Evolutionary conservation across 2,329 filamentous ascomycete species (phyloP), one percentile per base, ranked within the genome.

Genomic region (Endothia cerciana): DNA sequence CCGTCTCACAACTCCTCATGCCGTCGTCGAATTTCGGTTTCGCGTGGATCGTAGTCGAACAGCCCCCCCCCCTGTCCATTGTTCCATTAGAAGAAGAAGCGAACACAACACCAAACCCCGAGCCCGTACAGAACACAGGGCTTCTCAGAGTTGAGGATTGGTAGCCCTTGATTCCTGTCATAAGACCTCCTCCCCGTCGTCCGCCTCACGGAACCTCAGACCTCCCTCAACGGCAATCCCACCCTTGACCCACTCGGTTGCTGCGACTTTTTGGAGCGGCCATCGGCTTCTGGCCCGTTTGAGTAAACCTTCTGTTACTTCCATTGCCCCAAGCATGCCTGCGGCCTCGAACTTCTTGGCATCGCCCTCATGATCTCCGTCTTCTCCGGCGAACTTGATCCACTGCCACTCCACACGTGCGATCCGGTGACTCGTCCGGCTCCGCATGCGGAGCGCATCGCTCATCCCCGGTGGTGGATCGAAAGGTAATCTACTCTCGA

Each of bases 351-450:
- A 89, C 69, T 86, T 88, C 71, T 76, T 82, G 68, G 81, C 79
- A 70, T 87, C 82, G 3, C 83, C 83, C 59, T 97, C 93, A 83
- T 96, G 95, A 63, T 97, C 93, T 43, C 93, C 93, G 64, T 96
- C 91, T 13, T 90, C 88, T 65, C 93, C 90, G 1, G 89, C 93
- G 74, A 91, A 97, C 67, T 91, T 88, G 68, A 93, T 89, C 95
- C 95, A 99, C 58, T 91, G 88, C 95, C 95, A 99, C 75, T 99
- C 95, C 60, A 94, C 92, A 43, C 95, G 85, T 1, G 95, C 95
- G 68, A 99, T 98, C n/a, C 94, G 89, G 75, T 99, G 95, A 62
- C 91, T 94, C 0, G 92, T 94, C 64, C 92, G 85, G 71, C 91
- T 94, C 72, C 91, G 83, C 85, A 92, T 90, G 71, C 90, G 88